phyloP scores from a whole-genome alignment of 306 rosid species.

The Arachis hypogaea region DNA sequence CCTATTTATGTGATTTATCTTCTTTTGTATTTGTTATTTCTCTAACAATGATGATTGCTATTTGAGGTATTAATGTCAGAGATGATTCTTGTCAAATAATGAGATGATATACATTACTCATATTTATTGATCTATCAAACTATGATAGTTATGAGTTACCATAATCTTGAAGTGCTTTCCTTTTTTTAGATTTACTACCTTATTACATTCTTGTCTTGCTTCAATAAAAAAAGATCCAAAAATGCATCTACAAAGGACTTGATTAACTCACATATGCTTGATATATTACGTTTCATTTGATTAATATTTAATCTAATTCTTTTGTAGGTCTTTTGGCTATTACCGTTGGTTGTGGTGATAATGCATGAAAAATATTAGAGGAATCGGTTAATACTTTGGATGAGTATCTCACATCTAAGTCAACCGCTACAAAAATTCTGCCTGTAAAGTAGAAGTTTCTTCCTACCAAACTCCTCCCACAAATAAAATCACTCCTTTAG shows the following conservation, averaged over 20 bases:
- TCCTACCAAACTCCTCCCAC: too few relatives aligned
- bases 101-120: conserved; percentile 5
- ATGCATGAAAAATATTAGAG: conserved; percentile 70
- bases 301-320: conserved; percentile 24
- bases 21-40: conserved; percentile 4
- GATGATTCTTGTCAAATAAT: not conserved
- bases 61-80: not conserved
- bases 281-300: not conserved
- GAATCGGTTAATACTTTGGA: conserved; percentile 63
- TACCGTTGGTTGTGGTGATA: conserved; percentile 68
- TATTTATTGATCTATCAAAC: not conserved
- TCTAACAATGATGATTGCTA: conserved; percentile 1
- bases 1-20: not conserved
- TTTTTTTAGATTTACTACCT: conserved; percentile 65
- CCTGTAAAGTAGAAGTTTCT: conserved; percentile 46
- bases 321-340: conserved; percentile 68
- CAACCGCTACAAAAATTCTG: conserved; percentile 48
- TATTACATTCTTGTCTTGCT: conserved; percentile 72
- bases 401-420: conserved; percentile 62
- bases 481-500: too few relatives aligned
- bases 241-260: conserved; percentile 58
- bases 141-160: conserved; percentile 1
- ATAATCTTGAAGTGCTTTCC: conserved; percentile 23
- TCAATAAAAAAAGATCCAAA: conserved; percentile 68
- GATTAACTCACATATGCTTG: not conserved